Base-by-base conservation (phyloP, 192 early-diverging fungal genomes). In the Radiomyces spectabilis region DNA sequence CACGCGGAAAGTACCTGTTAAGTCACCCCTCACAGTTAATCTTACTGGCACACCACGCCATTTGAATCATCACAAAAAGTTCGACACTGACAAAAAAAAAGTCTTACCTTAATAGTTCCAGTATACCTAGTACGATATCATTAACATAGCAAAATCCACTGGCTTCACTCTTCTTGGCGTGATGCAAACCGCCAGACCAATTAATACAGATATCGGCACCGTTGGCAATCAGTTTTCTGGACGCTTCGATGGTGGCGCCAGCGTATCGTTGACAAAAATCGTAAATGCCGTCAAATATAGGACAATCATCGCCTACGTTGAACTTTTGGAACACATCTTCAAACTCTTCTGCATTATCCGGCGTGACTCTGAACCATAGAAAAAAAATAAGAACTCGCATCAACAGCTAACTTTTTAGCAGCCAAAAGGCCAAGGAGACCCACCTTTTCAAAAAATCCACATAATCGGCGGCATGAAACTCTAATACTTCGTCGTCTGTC, bases 141-240 rank as follows among this genome's bases (percentile, higher is more conserved):
- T 99, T 99, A 10, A 98, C 89, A 63, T 94, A 99, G 65, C 97
- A 99, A 64, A 98, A 99, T 3, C 97, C 97, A 38, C 87, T 83
- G 1, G 97, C 97, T 50, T 91, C 89, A 47, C 61, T 68, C 30
- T 88, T 83, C 51, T 89, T 87, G 18, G 88, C 89, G 57, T 98
- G 96, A 73, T 99, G 94, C 24, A 97, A 75, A 10, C 97, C 97
- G 56, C 97, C 97, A 19, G 89, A 92, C 97, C 97, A 99, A 68
- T 99, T 94, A 32, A 99, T 86, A 15, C 90, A 88, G 52, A 98
- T 96, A 49, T 99, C 95, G 4, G 87, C 70, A 6, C 83, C 83
- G 22, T 84, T 85, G 8, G 77, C 66, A 1, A 89, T 85, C 34
- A 99, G 61, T 53, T 93, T 93, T 22, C 77, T 63, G 4, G 94